Conservation (phyloP, 805 yeast genomes). For the Pichia kluyveri region DNA sequence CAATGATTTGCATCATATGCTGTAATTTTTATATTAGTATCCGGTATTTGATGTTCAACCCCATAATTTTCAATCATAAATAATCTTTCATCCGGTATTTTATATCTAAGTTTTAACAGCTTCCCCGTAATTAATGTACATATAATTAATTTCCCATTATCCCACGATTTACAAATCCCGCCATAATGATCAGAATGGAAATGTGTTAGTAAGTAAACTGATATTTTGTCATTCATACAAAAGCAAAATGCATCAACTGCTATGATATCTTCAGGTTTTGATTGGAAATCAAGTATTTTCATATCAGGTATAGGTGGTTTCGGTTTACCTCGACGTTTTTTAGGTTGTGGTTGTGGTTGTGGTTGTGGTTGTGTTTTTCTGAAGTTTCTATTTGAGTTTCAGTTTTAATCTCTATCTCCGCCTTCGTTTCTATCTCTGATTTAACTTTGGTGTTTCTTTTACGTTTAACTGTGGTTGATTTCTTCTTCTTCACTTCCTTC, state of each 20-base stretch:
- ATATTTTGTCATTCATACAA: conserved; percentile 35
- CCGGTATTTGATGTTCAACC: conserved; percentile 29
- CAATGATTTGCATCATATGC: conserved; percentile 88
- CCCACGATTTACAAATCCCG: conserved; percentile 75
- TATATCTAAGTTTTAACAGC: conserved; percentile 45
- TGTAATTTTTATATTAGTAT: conserved; percentile 42
- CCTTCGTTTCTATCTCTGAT: too few relatives aligned
- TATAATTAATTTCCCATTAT: conserved; percentile 51
- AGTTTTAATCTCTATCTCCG: too few relatives aligned
- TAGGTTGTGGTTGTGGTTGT: not conserved
- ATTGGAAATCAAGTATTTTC: conserved; percentile 39
- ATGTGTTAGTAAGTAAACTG: conserved; percentile 61
- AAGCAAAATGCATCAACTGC: conserved; percentile 64
- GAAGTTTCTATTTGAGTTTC: not conserved
- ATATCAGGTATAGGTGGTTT: conserved; percentile 39
- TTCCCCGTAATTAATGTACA: conserved; percentile 64
- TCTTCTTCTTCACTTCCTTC: not conserved
- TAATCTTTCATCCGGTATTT: conserved; percentile 34
- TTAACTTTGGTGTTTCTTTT: too few relatives aligned
- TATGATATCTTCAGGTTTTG: conserved; percentile 17
- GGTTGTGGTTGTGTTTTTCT: too few relatives aligned
- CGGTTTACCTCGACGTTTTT: not conserved
- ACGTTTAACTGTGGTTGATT: not conserved
- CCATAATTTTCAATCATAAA: conserved; percentile 33
- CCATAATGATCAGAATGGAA: conserved; percentile 94